Evolutionary conservation across 2,329 filamentous ascomycete species (phyloP).

Genomic region (Hypomyces rosellus): DNA sequence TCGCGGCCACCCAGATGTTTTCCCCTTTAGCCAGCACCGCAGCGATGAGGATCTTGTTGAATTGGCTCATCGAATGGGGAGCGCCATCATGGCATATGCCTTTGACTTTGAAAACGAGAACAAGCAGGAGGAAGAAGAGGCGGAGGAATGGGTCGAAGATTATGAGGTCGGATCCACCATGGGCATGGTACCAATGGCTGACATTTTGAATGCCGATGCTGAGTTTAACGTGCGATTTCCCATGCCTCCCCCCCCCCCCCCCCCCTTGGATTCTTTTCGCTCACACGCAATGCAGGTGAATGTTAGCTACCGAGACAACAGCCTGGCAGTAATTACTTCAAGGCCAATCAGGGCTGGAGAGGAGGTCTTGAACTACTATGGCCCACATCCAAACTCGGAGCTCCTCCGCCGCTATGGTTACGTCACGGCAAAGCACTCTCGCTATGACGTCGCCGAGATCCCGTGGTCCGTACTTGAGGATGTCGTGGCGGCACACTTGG

Average conservation of each 20-base stretch:
- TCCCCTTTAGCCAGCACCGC: conserved; percentile 29
- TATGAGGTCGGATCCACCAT: conserved; percentile 54
- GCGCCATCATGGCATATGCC: conserved; percentile 86
- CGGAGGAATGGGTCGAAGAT: conserved; percentile 61
- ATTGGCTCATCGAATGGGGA: conserved; percentile 74
- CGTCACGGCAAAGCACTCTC: conserved; percentile 67
- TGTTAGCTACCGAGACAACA: conserved; percentile 46
- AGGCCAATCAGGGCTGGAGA: conserved; percentile 62
- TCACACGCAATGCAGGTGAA: conserved; percentile 35
- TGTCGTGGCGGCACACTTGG: conserved; percentile 34
- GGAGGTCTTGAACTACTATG: conserved; percentile 86
- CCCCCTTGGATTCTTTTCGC: not conserved
- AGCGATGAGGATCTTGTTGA: conserved; percentile 40
- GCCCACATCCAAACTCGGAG: conserved; percentile 75
- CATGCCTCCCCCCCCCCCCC: not conserved
- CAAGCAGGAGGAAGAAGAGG: conserved; percentile 48
- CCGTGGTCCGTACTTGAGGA: conserved; percentile 53
- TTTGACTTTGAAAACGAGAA: conserved; percentile 66
- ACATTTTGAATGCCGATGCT: conserved; percentile 83
- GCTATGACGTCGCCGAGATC: conserved; percentile 79
- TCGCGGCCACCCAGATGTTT: conserved; percentile 38
- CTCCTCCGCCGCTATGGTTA: conserved; percentile 82
- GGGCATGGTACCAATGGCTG: conserved; percentile 87
- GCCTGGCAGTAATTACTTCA: conserved; percentile 65
- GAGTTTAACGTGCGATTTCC: conserved; percentile 64